Evolutionary conservation across 1,284 basidiomycete species (phyloP).

Genomic region (Trametes hirsuta): DNA sequence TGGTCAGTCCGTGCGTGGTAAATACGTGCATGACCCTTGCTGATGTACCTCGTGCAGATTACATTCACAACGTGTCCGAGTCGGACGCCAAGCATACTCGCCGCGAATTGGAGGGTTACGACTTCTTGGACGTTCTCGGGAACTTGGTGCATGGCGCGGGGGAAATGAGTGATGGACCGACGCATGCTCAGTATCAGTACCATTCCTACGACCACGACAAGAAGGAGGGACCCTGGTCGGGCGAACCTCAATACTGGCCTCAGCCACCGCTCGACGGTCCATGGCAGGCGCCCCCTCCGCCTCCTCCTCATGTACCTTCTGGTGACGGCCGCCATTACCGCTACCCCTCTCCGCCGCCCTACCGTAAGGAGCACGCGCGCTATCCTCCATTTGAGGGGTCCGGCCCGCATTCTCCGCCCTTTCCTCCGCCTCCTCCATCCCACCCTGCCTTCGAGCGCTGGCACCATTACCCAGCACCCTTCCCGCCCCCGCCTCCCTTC

Average conservation of each 20-base stretch:
- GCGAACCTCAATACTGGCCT: neutral
- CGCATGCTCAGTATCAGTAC: neutral
- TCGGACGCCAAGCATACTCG: neutral
- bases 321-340: neutral
- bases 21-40: neutral
- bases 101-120: neutral
- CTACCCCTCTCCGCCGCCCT: neutral
- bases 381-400: neutral
- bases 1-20: constrained; percentile 40
- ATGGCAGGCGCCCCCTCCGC: neutral
- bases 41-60: constrained; percentile 19
- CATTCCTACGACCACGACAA: neutral
- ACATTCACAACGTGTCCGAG: constrained; percentile 30
- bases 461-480: neutral
- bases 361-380: neutral
- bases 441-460: neutral
- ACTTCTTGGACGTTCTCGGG: neutral
- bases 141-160: neutral
- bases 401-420: neutral
- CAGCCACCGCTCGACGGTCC: neutral
- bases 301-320: neutral
- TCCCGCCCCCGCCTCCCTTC: neutral
- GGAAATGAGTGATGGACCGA: neutral
- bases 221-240: neutral
- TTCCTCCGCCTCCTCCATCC: neutral